phyloP scores from a whole-genome alignment of 139 green algal genomes.

The Tetraselmis chui region DNA sequence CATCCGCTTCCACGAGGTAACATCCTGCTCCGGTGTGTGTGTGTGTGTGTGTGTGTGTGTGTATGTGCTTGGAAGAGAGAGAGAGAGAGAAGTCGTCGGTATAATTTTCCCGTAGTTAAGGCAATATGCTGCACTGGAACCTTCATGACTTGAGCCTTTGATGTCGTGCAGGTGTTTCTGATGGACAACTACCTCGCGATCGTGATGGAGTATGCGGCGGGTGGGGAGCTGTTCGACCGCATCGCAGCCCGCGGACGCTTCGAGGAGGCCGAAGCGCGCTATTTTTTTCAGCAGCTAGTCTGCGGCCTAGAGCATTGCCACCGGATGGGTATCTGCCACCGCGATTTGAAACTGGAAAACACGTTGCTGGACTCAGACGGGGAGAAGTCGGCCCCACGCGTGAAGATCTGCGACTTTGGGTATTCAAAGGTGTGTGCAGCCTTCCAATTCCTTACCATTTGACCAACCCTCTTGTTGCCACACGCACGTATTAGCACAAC shows the following conservation, averaged over 20 bases:
- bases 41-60: too few relatives aligned
- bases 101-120: too few relatives aligned
- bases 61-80: too few relatives aligned
- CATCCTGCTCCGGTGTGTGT: too few relatives aligned
- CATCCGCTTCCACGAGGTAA: slow-evolving; percentile 38
- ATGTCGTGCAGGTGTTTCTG: slow-evolving; percentile 44
- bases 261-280: slow-evolving; percentile 57
- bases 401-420: slow-evolving; percentile 93
- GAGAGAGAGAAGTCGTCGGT: too few relatives aligned
- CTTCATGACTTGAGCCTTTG: too few relatives aligned
- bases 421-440: slow-evolving; percentile 63
- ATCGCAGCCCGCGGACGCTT: slow-evolving; percentile 41
- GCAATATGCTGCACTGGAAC: too few relatives aligned
- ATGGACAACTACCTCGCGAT: slow-evolving; percentile 59
- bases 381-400: slow-evolving; percentile 34
- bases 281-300: slow-evolving; percentile 82
- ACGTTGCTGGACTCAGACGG: slow-evolving; percentile 58
- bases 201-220: slow-evolving; percentile 74
- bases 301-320: slow-evolving; percentile 65
- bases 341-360: slow-evolving; percentile 68
- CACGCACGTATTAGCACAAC: too few relatives aligned
- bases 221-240: slow-evolving; percentile 63
- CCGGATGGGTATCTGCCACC: slow-evolving; percentile 7
- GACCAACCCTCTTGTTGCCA: too few relatives aligned
- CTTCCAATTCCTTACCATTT: too few relatives aligned